A percentile compares a stretch with the other conserved stretches of the same genome.
These are phyloP conservation scores for Fusarium setosum DNA, from an alignment of 2,329 filamentous ascomycete genomes.

Conservation along the genomic window DNA sequence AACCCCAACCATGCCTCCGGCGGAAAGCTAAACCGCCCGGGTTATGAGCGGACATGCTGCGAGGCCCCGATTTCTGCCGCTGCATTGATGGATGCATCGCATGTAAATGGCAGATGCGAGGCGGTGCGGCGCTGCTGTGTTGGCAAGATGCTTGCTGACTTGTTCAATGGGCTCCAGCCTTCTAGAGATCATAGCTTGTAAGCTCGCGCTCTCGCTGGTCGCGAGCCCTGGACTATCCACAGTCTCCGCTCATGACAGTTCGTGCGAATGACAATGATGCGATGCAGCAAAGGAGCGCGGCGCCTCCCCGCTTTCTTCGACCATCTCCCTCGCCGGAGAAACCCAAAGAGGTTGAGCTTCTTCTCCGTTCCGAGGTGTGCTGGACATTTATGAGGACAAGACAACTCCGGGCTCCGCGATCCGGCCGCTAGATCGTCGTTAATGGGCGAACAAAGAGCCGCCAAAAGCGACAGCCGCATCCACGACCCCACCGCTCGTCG, in stretches of 20 bases:
- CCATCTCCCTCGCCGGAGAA: constrained; percentile 8
- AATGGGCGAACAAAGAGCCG: constrained; percentile 30
- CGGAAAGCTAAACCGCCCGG: constrained; percentile 15
- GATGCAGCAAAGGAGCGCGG: constrained; percentile 6
- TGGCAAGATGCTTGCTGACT: constrained; percentile 35
- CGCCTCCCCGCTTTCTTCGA: not conserved
- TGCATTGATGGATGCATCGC: constrained; percentile 15
- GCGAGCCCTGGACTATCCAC: constrained; percentile 5
- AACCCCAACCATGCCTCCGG: constrained; percentile 14
- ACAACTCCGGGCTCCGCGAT: constrained; percentile 14
- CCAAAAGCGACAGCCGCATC: constrained; percentile 38
- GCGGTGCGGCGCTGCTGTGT: constrained; percentile 25
- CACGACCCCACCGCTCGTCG: constrained; percentile 5
- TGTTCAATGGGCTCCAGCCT: constrained; percentile 20
- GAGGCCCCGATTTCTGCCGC: constrained; percentile 31
- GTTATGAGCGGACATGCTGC: constrained; percentile 6
- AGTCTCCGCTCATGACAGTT: constrained; percentile 14
- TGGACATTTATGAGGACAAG: not conserved
- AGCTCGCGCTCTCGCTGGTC: constrained; percentile 2
- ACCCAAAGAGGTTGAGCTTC: constrained; percentile 6
- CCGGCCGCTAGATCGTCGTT: constrained; percentile 16
- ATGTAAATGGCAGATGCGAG: constrained; percentile 15
- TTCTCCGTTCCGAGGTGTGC: not conserved
- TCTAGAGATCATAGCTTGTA: constrained; percentile 13
- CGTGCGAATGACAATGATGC: constrained; percentile 24